Evolutionary conservation across 176 grass and related monocot species (phyloP).

Genomic region (Poa annua): DNA sequence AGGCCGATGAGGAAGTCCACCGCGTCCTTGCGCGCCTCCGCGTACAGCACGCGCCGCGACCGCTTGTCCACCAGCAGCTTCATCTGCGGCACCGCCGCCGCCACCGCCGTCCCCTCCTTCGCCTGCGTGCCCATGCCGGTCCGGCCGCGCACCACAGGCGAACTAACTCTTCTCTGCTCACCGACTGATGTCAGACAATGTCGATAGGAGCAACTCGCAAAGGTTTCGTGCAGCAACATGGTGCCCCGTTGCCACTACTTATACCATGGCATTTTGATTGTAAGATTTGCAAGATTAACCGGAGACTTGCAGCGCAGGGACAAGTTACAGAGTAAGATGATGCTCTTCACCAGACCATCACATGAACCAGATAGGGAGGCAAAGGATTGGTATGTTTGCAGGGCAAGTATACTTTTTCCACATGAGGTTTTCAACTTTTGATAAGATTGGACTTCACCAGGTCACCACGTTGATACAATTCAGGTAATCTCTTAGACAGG

Average conservation of each 20-base stretch:
- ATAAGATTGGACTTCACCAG: not conserved
- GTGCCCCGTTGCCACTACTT: conserved; percentile 29
- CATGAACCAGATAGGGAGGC: conserved; percentile 3
- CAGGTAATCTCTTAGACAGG: not conserved
- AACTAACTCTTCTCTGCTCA: not conserved
- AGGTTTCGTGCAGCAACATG: not conserved
- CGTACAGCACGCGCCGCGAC: conserved; percentile 62
- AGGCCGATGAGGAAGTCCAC: conserved; percentile 82
- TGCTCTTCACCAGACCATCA: not conserved
- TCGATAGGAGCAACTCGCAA: not conserved
- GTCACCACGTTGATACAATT: conserved; percentile 5
- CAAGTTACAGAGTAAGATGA: conserved; percentile 16
- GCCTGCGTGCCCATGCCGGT: conserved; percentile 23
- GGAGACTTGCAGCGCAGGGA: conserved; percentile 30
- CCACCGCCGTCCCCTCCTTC: not conserved
- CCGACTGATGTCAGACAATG: not conserved
- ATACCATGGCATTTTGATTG: not conserved
- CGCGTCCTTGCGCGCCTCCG: conserved; percentile 65
- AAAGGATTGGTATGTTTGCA: conserved; percentile 43
- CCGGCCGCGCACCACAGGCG: not conserved
- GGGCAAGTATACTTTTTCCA: conserved; percentile 29
- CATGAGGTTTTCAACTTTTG: not conserved
- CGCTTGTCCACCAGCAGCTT: conserved; percentile 71
- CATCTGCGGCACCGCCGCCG: conserved; percentile 37
- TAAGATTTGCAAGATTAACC: not conserved